Conservation (phyloP, 1,139 yeast genomes). For the Lodderomyces orthopsilosis region DNA sequence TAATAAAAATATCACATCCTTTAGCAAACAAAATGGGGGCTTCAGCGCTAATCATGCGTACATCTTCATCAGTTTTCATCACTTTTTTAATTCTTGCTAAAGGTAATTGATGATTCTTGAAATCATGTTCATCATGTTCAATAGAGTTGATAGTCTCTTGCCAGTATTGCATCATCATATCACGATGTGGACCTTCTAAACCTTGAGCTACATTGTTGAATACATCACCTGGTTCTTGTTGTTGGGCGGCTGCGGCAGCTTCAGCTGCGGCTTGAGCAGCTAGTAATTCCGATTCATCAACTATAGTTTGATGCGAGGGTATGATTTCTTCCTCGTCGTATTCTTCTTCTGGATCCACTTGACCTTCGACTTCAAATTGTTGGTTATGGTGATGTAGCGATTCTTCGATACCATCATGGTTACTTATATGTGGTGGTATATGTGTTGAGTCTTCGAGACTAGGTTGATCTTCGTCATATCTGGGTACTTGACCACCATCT, state of each 20-base stretch:
- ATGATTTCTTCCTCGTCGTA: conserved; percentile 3
- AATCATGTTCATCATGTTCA: conserved; percentile 87
- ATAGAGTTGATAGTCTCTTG: conserved; percentile 90
- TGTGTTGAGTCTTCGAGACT: conserved; percentile 3
- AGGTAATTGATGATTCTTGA: conserved; percentile 91
- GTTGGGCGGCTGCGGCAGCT: conserved; percentile 48
- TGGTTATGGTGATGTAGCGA: conserved; percentile 3
- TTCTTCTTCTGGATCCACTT: conserved; percentile 3
- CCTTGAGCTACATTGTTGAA: conserved; percentile 96
- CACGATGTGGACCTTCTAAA: conserved; percentile 73
- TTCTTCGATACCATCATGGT: background rate
- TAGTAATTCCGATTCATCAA: conserved; percentile 29
- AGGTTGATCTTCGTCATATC: conserved; percentile 7
- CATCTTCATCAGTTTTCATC: conserved; percentile 98
- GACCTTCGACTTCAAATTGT: background rate
- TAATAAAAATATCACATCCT: conserved; percentile 95
- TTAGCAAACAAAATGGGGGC: conserved; percentile 96
- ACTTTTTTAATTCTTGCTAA: conserved; percentile 92
- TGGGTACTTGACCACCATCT: conserved; percentile 7
- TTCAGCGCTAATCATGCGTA: conserved; percentile 95
- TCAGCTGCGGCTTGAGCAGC: conserved; percentile 52
- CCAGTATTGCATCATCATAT: conserved; percentile 94
- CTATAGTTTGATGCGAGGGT: conserved; percentile 4
- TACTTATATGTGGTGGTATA: conserved; percentile 2
- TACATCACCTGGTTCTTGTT: conserved; percentile 59